phyloP scores from a whole-genome alignment of 2,329 filamentous ascomycete genomes.

The Fusarium torulosum region DNA sequence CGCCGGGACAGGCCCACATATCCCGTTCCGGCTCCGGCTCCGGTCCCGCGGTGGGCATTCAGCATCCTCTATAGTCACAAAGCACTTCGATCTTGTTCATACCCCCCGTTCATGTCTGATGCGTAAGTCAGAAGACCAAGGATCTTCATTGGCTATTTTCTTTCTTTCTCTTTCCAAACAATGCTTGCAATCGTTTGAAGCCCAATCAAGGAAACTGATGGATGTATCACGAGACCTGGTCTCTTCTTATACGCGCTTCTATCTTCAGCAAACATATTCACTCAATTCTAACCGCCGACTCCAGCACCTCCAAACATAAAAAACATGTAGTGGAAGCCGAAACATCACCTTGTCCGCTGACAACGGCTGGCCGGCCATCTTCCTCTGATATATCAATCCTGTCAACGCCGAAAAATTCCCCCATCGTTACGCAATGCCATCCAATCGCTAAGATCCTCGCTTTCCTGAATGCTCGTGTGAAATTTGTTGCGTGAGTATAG shows the following conservation, averaged over 20 bases:
- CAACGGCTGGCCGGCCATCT: conserved; percentile 12
- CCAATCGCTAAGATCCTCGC: conserved; percentile 46
- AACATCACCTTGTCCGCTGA: conserved; percentile 12
- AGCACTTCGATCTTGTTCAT: background rate
- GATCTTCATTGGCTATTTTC: background rate
- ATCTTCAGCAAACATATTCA: conserved; percentile 42
- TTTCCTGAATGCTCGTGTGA: conserved; percentile 46
- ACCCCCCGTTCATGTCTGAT: background rate
- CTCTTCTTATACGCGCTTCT: conserved; percentile 35
- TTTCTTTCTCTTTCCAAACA: background rate
- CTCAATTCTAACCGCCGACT: conserved; percentile 46
- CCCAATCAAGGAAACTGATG: conserved; percentile 11
- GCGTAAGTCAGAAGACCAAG: background rate
- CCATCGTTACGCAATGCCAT: conserved; percentile 44
- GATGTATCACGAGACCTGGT: conserved; percentile 28
- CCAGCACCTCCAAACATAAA: conserved; percentile 35
- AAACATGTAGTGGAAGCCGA: conserved; percentile 28
- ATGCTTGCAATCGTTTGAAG: conserved; percentile 1
- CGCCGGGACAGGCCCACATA: conserved; percentile 18
- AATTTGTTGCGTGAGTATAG: conserved; percentile 31
- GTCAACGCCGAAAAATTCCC: conserved; percentile 43
- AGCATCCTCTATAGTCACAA: background rate
- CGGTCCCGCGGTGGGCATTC: background rate
- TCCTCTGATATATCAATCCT: conserved; percentile 43
- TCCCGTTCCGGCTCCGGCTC: background rate